A percentile compares a stretch with the other conserved stretches of the same genome.
phyloP scores from a whole-genome alignment of 805 yeast genomes.

The Schwanniomyces polymorphus region DNA sequence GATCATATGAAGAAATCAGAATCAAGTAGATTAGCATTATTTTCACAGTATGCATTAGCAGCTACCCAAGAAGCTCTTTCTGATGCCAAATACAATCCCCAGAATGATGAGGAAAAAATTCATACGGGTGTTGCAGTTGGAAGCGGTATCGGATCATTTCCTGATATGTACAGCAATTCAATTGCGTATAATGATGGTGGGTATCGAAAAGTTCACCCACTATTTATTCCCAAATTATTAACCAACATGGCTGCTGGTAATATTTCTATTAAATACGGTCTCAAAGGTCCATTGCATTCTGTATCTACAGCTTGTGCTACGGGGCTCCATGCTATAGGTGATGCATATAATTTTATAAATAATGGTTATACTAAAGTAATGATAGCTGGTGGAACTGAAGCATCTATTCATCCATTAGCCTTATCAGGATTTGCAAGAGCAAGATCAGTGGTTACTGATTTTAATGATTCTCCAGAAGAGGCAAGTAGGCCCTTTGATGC shows the following conservation, averaged over 20 bases:
- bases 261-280: constrained; percentile 72
- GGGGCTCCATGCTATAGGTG: constrained; percentile 92
- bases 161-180: constrained; percentile 66
- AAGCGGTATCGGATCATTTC: constrained; percentile 87
- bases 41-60: constrained; percentile 75
- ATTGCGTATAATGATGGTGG: constrained; percentile 45
- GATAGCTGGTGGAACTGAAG: constrained; percentile 94
- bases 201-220: constrained; percentile 75
- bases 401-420: constrained; percentile 81
- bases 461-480: constrained; percentile 56
- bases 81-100: constrained; percentile 60
- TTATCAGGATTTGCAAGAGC: constrained; percentile 92
- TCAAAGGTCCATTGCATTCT: constrained; percentile 84
- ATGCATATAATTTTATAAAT: constrained; percentile 77
- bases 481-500: constrained; percentile 90
- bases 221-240: constrained; percentile 79
- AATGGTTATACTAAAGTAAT: constrained; percentile 82
- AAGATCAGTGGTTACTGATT: constrained; percentile 67
- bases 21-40: constrained; percentile 63
- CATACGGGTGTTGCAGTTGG: constrained; percentile 81
- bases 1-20: constrained; percentile 53
- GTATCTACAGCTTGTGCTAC: constrained; percentile 97
- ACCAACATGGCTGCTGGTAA: constrained; percentile 95
- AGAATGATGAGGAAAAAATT: constrained; percentile 34
- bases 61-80: constrained; percentile 76